Percentiles rank a stretch among this genome's conserved stretches.
Conservation (phyloP, 202 grass and related monocot species). For the Zoysia matrella region DNA sequence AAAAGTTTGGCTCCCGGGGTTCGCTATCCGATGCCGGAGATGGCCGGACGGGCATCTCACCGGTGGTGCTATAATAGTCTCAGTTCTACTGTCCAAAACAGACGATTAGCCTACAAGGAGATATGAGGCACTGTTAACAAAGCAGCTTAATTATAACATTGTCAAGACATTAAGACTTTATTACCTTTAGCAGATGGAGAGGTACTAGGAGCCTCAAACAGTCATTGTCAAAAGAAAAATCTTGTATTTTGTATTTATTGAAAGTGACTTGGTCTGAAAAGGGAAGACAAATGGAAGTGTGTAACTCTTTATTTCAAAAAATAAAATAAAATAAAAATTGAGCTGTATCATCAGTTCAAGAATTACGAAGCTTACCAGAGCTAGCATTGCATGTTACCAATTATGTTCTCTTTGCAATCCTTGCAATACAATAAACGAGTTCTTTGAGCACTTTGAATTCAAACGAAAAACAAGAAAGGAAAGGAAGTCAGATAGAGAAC, state of each 20-base stretch:
- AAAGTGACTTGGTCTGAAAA: constrained; percentile 26
- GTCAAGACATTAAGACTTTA: background rate
- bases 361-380: constrained; percentile 41
- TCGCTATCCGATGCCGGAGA: background rate
- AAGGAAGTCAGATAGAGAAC: constrained; percentile 42
- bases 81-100: constrained; percentile 40
- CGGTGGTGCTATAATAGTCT: constrained; percentile 10
- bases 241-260: constrained; percentile 20
- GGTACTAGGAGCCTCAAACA: background rate
- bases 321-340: background rate
- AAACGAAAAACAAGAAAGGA: constrained; percentile 8
- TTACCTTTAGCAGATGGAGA: constrained; percentile 32
- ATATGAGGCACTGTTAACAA: constrained; percentile 14
- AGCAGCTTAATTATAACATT: background rate
- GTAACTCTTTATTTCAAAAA: background rate
- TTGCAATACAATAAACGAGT: constrained; percentile 54
- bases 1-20: background rate
- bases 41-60: background rate
- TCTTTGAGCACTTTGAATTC: constrained; percentile 34
- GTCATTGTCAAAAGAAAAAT: constrained; percentile 41
- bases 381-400: constrained; percentile 35
- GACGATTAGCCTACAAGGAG: background rate
- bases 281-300: background rate
- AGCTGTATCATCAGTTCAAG: background rate
- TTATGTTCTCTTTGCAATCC: constrained; percentile 97